Evolutionary conservation across 2,329 filamentous ascomycete genomes (phyloP).

Genomic region (Neurospora sp.): DNA sequence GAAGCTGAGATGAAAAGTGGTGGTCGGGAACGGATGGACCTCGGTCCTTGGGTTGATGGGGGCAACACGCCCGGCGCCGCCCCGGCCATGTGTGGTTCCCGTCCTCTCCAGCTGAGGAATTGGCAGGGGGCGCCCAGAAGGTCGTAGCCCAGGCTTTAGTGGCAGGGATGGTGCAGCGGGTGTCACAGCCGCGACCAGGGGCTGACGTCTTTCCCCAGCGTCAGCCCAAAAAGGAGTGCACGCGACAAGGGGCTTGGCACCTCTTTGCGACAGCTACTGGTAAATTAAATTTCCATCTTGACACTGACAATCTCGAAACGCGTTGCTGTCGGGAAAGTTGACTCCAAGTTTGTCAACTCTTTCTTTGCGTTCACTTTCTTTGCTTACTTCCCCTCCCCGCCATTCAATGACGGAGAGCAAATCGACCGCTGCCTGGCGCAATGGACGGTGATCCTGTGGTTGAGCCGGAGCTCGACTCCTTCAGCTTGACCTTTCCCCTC

Average conservation of each 20-base stretch:
- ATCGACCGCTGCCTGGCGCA: conserved; percentile 15
- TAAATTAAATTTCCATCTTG: background rate
- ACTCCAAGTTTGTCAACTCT: background rate
- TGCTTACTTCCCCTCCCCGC: background rate
- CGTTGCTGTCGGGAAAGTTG: background rate
- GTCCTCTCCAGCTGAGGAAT: background rate
- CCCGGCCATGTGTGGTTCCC: background rate
- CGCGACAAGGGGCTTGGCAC: background rate
- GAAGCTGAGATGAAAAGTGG: background rate
- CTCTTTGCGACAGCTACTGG: background rate
- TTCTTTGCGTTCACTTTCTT: background rate
- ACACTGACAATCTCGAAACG: background rate
- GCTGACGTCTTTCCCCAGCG: background rate
- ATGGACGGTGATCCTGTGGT: conserved; percentile 70
- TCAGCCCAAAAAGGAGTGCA: background rate
- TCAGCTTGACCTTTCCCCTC: conserved; percentile 77
- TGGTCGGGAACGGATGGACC: conserved; percentile 4
- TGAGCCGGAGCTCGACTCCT: conserved; percentile 65
- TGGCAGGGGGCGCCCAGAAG: background rate
- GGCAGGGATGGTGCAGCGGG: background rate
- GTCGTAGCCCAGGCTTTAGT: background rate
- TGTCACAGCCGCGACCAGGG: background rate
- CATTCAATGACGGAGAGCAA: conserved; percentile 8
- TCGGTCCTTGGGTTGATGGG: background rate
- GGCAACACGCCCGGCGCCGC: background rate